Percentiles rank a stretch among this genome's conserved stretches.
These are phyloP conservation scores for Cyberlindnera nakhonratchasimensis DNA, from an alignment of 805 yeast genomes.

Conservation along the genomic window DNA sequence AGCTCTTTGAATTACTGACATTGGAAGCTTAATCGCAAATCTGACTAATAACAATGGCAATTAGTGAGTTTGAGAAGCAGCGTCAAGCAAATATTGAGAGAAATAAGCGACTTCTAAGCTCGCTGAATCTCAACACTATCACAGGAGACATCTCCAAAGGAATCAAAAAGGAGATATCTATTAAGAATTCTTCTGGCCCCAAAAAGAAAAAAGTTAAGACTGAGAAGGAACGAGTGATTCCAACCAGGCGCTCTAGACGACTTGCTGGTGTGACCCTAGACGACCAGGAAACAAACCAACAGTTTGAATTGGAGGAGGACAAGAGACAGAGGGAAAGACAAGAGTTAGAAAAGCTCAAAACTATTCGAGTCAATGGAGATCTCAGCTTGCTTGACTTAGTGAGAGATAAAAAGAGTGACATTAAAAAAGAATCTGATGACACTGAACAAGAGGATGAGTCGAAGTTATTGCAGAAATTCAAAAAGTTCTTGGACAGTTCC, in stretches of 20 bases:
- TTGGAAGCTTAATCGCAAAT: too few relatives aligned
- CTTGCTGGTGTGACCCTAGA: constrained; percentile 69
- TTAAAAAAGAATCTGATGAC: constrained; percentile 17
- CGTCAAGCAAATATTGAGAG: constrained; percentile 78
- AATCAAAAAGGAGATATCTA: constrained; percentile 32
- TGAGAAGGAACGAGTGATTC: constrained; percentile 32
- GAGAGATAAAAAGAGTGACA: constrained; percentile 37
- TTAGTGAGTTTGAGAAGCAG: constrained; percentile 68
- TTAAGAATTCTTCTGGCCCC: constrained; percentile 12
- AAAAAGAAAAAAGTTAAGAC: constrained; percentile 22
- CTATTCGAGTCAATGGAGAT: constrained; percentile 62
- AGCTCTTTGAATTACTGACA: too few relatives aligned
- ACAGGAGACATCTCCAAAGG: constrained; percentile 52
- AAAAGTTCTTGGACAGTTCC: constrained; percentile 27
- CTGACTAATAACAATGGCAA: constrained; percentile 3
- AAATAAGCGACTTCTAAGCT: constrained; percentile 69
- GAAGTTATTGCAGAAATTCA: constrained; percentile 31
- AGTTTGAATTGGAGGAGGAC: constrained; percentile 24
- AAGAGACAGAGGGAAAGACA: constrained; percentile 34
- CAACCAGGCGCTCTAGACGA: constrained; percentile 75
- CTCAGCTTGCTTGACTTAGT: constrained; percentile 58
- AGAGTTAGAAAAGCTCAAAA: constrained; percentile 48
- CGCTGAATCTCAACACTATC: constrained; percentile 62
- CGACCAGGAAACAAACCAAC: constrained; percentile 33
- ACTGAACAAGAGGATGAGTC: constrained; percentile 32